phyloP scores from a whole-genome alignment of 202 grass and related monocot genomes.

The Zoysia matrella region DNA sequence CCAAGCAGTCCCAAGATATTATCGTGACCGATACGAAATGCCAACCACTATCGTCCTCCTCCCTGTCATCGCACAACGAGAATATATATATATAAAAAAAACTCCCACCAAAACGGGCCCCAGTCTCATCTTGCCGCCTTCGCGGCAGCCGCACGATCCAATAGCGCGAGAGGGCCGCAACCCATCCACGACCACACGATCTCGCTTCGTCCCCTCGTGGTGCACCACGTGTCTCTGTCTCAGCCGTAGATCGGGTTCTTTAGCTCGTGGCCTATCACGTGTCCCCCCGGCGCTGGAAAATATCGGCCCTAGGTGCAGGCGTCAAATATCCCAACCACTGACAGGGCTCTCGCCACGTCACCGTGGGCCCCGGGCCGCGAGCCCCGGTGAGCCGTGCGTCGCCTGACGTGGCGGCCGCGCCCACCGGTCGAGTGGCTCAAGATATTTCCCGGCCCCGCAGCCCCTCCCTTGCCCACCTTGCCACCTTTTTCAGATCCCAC shows the following conservation, averaged over 20 bases:
- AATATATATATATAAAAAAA: neutral
- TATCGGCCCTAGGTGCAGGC: slow-evolving; percentile 49
- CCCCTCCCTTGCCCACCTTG: slow-evolving; percentile 7
- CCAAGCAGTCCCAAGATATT: slow-evolving; percentile 31
- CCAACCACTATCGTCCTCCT: slow-evolving; percentile 17
- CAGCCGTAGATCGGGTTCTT: slow-evolving; percentile 39
- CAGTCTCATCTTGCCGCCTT: neutral
- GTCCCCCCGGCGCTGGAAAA: slow-evolving; percentile 46
- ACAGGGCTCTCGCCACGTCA: slow-evolving; percentile 52
- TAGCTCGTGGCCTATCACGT: slow-evolving; percentile 40
- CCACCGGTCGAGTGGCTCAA: slow-evolving; percentile 42
- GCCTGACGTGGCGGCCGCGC: slow-evolving; percentile 64
- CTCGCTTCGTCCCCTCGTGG: neutral
- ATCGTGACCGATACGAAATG: slow-evolving; percentile 15
- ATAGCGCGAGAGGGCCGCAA: neutral
- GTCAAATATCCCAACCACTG: slow-evolving; percentile 51
- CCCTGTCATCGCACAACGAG: neutral
- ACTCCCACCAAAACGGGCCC: neutral
- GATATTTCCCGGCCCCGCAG: slow-evolving; percentile 49
- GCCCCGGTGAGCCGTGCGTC: neutral
- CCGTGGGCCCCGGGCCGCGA: neutral
- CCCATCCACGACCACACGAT: slow-evolving; percentile 32
- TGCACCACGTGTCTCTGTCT: slow-evolving; percentile 12
- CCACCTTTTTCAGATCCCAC: neutral
- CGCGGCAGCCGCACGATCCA: slow-evolving; percentile 49